Base-by-base conservation (phyloP, 352 stramenopile species). In the Globisporangium sylvaticum region DNA sequence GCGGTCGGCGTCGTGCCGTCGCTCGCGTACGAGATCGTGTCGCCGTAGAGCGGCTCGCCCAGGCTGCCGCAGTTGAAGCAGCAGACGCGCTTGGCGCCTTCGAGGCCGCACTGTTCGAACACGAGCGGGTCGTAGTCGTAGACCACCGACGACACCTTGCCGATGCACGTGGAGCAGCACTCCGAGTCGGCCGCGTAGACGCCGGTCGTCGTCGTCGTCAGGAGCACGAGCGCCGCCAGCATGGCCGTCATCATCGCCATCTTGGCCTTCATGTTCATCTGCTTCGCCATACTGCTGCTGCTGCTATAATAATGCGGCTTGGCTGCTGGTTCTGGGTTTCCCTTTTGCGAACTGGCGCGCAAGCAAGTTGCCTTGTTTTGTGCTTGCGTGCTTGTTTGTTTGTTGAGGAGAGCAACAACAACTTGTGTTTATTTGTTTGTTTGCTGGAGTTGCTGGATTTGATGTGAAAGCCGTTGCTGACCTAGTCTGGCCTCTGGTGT, bases 101-200 rank as follows among this genome's bases (percentile, higher is more conserved):
- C 62, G 50, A 64, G 69, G 5, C 67, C 44, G 66, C 84, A 92
- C 60, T 92, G 74, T 2, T 37, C 31, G 66, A 81, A 90, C 9
- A 86, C 68, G n/a, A 88, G 60, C 59, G 84, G 84, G 64, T 92
- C 84, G 72, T 92, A 92, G 52, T 75, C 76, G 75, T 89, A 92
- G 15, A 70, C 46, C 3, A 60, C 34, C 48, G 62, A 59, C 42
- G 83, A 71, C 32, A 76, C 74, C 66, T 91, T 90, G 66, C 81
- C 83, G 67, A 91, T 91, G 62, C 83, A 91, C 34, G 69, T 89
- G 62, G 59, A 77, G 67, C 83, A 91, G 72, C 83, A 91, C 66
- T 71, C 66, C 24, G 4, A 2, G 1, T 61, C 44, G 18, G 32
- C 62, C 24, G 32, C 32, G 29, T 14, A 18, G 8, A 54, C 59